Percentiles rank a stretch among this genome's conserved stretches.
Conservation (phyloP, 805 yeast genomes). For the Priceomyces medius region DNA sequence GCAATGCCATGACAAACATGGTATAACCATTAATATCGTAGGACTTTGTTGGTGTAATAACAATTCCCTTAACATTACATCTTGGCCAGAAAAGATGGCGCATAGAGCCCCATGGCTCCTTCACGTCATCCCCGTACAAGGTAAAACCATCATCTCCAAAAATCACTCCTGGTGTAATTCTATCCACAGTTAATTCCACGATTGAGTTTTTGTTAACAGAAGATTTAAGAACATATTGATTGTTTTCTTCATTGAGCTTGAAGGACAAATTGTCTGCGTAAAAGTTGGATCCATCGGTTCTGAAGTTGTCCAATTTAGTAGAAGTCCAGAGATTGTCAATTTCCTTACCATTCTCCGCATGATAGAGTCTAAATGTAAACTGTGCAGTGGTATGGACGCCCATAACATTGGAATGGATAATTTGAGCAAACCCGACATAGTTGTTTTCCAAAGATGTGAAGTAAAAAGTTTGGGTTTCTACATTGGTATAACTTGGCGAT, state of each 20-base stretch:
- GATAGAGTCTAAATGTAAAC: conserved; percentile 82
- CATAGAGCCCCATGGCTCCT: conserved; percentile 96
- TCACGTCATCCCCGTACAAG: conserved; percentile 77
- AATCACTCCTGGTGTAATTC: conserved; percentile 76
- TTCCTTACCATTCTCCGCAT: conserved; percentile 46
- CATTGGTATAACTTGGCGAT: conserved; percentile 78
- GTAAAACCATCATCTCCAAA: conserved; percentile 88
- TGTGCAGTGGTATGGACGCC: conserved; percentile 90
- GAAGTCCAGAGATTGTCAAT: conserved; percentile 81
- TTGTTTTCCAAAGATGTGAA: conserved; percentile 64
- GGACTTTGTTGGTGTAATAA: conserved; percentile 39
- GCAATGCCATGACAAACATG: conserved; percentile 94
- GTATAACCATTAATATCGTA: conserved; percentile 48
- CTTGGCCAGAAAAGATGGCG: conserved; percentile 97
- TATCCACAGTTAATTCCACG: conserved; percentile 65
- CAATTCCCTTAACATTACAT: conserved; percentile 64
- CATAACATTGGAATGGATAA: conserved; percentile 88
- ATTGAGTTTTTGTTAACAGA: conserved; percentile 64
- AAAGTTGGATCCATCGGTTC: conserved; percentile 71
- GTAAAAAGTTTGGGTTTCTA: conserved; percentile 93
- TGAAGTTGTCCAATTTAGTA: conserved; percentile 78
- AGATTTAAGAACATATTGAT: conserved; percentile 54
- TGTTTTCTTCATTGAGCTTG: conserved; percentile 54
- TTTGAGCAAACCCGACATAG: conserved; percentile 84
- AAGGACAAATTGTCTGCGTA: conserved; percentile 72